phyloP scores from a whole-genome alignment of 768 basidiomycete species.

The Gyrodon lividus region DNA sequence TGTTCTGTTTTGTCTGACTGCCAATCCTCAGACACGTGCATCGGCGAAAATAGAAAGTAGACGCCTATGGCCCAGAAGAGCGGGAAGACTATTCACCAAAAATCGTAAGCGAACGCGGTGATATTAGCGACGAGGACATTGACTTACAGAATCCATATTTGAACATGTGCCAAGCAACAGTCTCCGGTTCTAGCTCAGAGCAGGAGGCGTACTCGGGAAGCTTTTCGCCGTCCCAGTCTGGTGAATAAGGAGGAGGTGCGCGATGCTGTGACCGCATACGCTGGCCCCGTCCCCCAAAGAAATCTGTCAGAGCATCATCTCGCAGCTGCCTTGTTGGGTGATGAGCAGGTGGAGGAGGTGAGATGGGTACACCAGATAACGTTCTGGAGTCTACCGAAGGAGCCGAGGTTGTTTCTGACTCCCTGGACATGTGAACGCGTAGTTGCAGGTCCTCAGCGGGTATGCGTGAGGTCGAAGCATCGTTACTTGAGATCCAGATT shows the following conservation, averaged over 20 bases:
- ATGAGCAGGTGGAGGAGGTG: constrained; percentile 19
- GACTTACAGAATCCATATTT: constrained; percentile 61
- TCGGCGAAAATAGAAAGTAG: constrained; percentile 52
- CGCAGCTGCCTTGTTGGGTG: constrained; percentile 26
- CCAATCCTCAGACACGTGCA: constrained; percentile 52
- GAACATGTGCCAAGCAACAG: constrained; percentile 60
- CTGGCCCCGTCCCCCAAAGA: constrained; percentile 30
- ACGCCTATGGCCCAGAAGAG: constrained; percentile 62
- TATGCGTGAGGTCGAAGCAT: constrained; percentile 3
- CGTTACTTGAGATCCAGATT: constrained; percentile 6
- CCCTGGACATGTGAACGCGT: constrained; percentile 21
- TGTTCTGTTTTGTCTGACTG: constrained; percentile 54
- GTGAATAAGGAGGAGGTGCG: constrained; percentile 44
- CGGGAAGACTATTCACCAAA: constrained; percentile 47
- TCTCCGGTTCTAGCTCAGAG: constrained; percentile 45
- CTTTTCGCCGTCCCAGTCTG: constrained; percentile 37
- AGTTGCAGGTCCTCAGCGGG: constrained; percentile 22
- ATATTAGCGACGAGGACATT: neutral
- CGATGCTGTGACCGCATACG: constrained; percentile 23
- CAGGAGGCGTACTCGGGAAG: constrained; percentile 23
- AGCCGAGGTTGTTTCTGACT: constrained; percentile 19
- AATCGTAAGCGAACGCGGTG: neutral
- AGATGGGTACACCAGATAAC: constrained; percentile 18
- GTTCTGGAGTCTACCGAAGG: constrained; percentile 12
- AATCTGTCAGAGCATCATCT: constrained; percentile 32